Evolutionary conservation across 1,139 yeast genomes (phyloP).

Genomic region (Nakaseomyces uthaithaninus): DNA sequence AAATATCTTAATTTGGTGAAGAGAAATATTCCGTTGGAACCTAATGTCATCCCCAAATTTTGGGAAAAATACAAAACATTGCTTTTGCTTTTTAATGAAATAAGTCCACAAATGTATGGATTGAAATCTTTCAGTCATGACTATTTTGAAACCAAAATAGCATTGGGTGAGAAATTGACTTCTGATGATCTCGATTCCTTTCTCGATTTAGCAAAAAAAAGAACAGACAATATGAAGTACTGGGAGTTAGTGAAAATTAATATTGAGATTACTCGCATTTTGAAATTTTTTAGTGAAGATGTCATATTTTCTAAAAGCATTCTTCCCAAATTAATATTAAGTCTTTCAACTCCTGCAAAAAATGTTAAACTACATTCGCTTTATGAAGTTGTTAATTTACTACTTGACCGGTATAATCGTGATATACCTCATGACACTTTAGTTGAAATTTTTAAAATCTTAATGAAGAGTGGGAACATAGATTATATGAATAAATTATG

Average conservation of each 20-base stretch:
- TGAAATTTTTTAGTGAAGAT: slow-evolving; percentile 16
- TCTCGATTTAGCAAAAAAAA: slow-evolving; percentile 13
- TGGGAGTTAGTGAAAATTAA: slow-evolving; percentile 17
- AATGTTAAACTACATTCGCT: slow-evolving; percentile 15
- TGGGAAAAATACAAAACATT: slow-evolving; percentile 16
- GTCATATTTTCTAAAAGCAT: slow-evolving; percentile 16
- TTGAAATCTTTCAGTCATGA: slow-evolving; percentile 13
- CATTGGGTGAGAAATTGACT: slow-evolving; percentile 15
- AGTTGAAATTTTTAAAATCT: slow-evolving; percentile 14
- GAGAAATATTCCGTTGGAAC: neutral
- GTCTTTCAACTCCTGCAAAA: slow-evolving; percentile 15
- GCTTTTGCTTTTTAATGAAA: slow-evolving; percentile 14
- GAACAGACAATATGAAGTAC: slow-evolving; percentile 9
- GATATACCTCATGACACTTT: slow-evolving; percentile 12
- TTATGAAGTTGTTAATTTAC: slow-evolving; percentile 17
- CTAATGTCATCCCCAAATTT: slow-evolving; percentile 9
- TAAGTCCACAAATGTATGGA: slow-evolving; percentile 11
- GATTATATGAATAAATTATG: slow-evolving; percentile 20
- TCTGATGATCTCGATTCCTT: slow-evolving; percentile 20
- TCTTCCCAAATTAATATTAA: slow-evolving; percentile 17
- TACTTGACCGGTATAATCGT: slow-evolving; percentile 12
- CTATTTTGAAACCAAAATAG: slow-evolving; percentile 20
- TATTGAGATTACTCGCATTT: slow-evolving; percentile 13
- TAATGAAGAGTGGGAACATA: slow-evolving; percentile 20
- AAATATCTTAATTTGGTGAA: neutral